Evolutionary conservation across 805 yeast genomes (phyloP).

Genomic region (Pichia cephalocereana): DNA sequence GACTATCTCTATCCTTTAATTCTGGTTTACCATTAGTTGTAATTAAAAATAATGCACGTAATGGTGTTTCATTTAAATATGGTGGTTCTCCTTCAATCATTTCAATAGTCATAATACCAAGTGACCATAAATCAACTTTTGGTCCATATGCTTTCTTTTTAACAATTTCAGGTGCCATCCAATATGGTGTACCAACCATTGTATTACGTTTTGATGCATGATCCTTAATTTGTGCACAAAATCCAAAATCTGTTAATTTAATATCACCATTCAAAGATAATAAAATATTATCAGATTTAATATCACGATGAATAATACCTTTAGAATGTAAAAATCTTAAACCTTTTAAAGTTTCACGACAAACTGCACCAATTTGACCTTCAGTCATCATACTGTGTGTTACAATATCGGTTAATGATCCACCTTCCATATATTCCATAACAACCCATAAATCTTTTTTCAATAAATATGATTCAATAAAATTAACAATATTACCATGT

Average conservation of each 20-base stretch:
- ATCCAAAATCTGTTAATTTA: slow-evolving; percentile 77
- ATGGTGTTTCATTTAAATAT: slow-evolving; percentile 69
- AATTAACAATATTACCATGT: slow-evolving; percentile 90
- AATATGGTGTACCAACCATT: slow-evolving; percentile 83
- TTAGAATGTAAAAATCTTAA: slow-evolving; percentile 79
- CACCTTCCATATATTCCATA: slow-evolving; percentile 99
- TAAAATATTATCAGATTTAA: slow-evolving; percentile 88
- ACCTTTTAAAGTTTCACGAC: slow-evolving; percentile 83
- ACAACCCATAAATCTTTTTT: slow-evolving; percentile 89
- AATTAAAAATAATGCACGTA: slow-evolving; percentile 65
- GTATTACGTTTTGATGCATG: slow-evolving; percentile 68
- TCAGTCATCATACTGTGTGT: slow-evolving; percentile 84
- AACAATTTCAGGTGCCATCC: slow-evolving; percentile 90
- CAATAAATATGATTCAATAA: slow-evolving; percentile 72
- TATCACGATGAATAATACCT: slow-evolving; percentile 93
- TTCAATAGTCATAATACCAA: slow-evolving; percentile 80
- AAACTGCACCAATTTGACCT: slow-evolving; percentile 90
- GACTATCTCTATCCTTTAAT: slow-evolving; percentile 61
- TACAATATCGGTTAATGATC: slow-evolving; percentile 90
- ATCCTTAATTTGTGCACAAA: slow-evolving; percentile 73
- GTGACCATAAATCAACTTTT: slow-evolving; percentile 75
- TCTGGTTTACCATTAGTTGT: slow-evolving; percentile 79
- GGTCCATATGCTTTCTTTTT: slow-evolving; percentile 73
- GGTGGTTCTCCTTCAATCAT: slow-evolving; percentile 88
- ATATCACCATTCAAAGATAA: slow-evolving; percentile 79